Evolutionary conservation across 805 yeast genomes (phyloP).

Genomic region (Candida bentonensis): DNA sequence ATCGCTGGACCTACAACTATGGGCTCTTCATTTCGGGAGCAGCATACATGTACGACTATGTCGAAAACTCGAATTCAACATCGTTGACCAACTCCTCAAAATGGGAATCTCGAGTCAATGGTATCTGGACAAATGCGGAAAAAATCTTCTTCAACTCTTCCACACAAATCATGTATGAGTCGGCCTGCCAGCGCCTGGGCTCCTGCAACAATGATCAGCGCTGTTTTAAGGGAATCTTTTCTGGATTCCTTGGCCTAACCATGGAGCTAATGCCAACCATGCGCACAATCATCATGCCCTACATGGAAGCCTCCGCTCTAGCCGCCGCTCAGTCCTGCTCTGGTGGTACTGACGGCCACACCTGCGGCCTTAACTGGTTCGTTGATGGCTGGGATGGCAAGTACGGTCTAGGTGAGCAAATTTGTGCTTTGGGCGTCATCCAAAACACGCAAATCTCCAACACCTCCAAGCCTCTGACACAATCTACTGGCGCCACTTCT

Average conservation of each 20-base stretch:
- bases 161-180: constrained; percentile 46
- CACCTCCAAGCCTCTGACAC: constrained; percentile 45
- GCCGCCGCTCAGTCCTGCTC: constrained; percentile 71
- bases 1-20: constrained; percentile 65
- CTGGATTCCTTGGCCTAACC: constrained; percentile 52
- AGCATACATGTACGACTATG: constrained; percentile 53
- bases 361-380: constrained; percentile 72
- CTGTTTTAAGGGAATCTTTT: constrained; percentile 55
- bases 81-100: constrained; percentile 39
- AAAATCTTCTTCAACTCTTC: constrained; percentile 34
- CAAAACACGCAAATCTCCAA: constrained; percentile 28
- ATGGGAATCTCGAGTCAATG: constrained; percentile 44
- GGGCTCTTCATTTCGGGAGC: constrained; percentile 56
- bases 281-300: constrained; percentile 29
- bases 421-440: constrained; percentile 57
- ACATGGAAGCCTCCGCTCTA: constrained; percentile 37
- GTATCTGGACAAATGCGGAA: constrained; percentile 32
- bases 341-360: constrained; percentile 69
- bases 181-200: constrained; percentile 44
- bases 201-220: constrained; percentile 63
- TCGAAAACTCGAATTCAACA: constrained; percentile 40
- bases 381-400: constrained; percentile 43
- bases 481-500: constrained; percentile 55
- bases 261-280: constrained; percentile 47
- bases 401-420: constrained; percentile 78